Evolutionary conservation across 2,329 filamentous ascomycete genomes (phyloP).

Genomic region (Trichoderma asperellum): DNA sequence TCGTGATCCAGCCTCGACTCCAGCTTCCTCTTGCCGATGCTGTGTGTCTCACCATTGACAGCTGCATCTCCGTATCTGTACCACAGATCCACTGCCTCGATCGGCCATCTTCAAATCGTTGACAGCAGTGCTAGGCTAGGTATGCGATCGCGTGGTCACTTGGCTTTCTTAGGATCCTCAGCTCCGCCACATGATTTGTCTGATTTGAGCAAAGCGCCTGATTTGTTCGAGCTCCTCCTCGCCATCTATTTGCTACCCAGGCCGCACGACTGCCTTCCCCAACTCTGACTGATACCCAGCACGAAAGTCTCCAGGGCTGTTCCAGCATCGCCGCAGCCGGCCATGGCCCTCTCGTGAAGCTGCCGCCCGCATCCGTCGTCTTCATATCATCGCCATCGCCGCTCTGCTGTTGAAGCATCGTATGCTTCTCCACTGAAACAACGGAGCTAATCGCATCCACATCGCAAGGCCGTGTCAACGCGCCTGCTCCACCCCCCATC

Average conservation of each 20-base stretch:
- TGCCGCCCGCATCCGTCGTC: neutral
- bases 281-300: neutral
- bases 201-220: conserved; percentile 9
- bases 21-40: neutral
- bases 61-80: conserved; percentile 16
- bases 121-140: conserved; percentile 2
- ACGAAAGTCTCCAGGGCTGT: neutral
- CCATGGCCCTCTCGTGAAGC: conserved; percentile 26
- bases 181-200: conserved; percentile 22
- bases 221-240: neutral
- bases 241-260: neutral
- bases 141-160: conserved; percentile 18
- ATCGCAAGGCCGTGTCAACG: neutral
- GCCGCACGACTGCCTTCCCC: neutral
- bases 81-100: conserved; percentile 4
- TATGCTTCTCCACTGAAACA: conserved; percentile 9
- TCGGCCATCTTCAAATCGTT: neutral
- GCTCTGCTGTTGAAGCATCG: neutral
- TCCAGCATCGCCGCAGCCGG: conserved; percentile 1
- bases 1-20: conserved; percentile 14
- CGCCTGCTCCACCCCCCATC: conserved; percentile 5
- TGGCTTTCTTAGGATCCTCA: neutral
- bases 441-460: conserved; percentile 2
- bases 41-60: neutral
- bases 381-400: neutral